Evolutionary conservation across 768 basidiomycete species (phyloP), one percentile per base, ranked within the genome.

Genomic region (Lyophyllum shimeji): DNA sequence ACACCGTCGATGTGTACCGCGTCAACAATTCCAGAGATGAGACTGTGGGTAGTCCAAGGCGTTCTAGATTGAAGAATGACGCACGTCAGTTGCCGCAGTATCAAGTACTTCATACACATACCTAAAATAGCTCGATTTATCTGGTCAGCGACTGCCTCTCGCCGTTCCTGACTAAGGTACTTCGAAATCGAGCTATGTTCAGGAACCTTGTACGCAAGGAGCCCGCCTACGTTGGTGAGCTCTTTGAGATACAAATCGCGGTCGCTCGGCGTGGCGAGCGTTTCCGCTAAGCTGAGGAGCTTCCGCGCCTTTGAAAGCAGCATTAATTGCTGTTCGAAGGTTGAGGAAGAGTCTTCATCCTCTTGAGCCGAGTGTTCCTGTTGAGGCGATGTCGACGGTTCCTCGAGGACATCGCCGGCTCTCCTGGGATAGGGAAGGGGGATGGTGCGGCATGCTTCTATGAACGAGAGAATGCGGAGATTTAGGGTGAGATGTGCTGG

Each of bases 91-190:
- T 17, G 27, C 29, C 17, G 45, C 9, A 25, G 15, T n/a, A 48
- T 25, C 5, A 39, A 48, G 44, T 23, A 42, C 48, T 20, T 27
- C 21, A 13, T 9, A 39, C 21, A 78, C 91, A 67, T 63, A 95
- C 95, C 75, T 12, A 97, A 71, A 46, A 97, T 89, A 15, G 94
- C 95, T 43, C 83, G 79, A 60, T 95, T 90, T 40, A 98, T 86
- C 71, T 95, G 90, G 55, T 93, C 89, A 5, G 94, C 94, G 20
- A 97, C 82, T 5, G 82, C 83, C 60, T 90, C 87, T 56, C 95
- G 82, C 64, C 95, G 76, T 50, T 83, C 83, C 68, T 88, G 86
- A 34, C 81, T 80, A 57, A 97, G 70, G 70, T 95, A 98, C 53
- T 80, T 84, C 15, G 82, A 75, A 63, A 94, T 78, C 0, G 88